Percentiles rank a stretch among this genome's conserved stretches.
Evolutionary conservation across 164 flowering plant species (phyloP).

Genomic region (Stephania yunnanensis): DNA sequence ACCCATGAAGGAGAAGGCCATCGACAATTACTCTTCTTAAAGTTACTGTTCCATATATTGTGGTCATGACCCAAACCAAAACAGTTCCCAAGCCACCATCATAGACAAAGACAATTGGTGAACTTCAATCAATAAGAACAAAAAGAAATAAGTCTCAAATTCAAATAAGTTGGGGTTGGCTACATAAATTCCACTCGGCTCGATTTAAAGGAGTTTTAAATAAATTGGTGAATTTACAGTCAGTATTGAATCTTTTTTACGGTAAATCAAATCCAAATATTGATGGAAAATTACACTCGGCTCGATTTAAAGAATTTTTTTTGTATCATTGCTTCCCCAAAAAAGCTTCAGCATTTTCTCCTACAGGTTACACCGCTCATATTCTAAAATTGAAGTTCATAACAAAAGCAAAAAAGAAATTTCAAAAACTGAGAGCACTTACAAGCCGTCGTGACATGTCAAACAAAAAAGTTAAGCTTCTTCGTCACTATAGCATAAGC

Average conservation of each 20-base stretch:
- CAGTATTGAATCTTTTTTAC: background rate
- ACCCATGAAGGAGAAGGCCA: background rate
- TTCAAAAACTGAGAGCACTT: conserved; percentile 6
- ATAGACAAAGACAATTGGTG: background rate
- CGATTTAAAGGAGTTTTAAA: too few relatives aligned
- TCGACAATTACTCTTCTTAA: background rate
- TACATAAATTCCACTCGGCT: too few relatives aligned
- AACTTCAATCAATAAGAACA: background rate
- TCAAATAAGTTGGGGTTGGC: too few relatives aligned
- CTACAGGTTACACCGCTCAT: background rate
- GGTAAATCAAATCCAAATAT: background rate
- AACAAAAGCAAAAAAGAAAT: background rate
- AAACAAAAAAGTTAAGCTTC: conserved; percentile 74
- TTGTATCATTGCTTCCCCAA: background rate
- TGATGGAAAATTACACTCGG: too few relatives aligned
- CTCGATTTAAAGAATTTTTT: too few relatives aligned
- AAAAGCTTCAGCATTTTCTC: background rate
- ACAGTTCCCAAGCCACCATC: background rate
- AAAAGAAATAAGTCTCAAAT: too few relatives aligned
- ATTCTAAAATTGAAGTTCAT: background rate
- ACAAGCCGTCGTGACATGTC: conserved; percentile 8
- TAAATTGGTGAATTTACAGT: too few relatives aligned
- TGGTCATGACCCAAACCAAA: background rate
- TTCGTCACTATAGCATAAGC: conserved; percentile 97
- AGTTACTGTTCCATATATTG: too few relatives aligned